phyloP scores from a whole-genome alignment of 2,329 filamentous ascomycete species.

The Hypoxylon rubiginosum region DNA sequence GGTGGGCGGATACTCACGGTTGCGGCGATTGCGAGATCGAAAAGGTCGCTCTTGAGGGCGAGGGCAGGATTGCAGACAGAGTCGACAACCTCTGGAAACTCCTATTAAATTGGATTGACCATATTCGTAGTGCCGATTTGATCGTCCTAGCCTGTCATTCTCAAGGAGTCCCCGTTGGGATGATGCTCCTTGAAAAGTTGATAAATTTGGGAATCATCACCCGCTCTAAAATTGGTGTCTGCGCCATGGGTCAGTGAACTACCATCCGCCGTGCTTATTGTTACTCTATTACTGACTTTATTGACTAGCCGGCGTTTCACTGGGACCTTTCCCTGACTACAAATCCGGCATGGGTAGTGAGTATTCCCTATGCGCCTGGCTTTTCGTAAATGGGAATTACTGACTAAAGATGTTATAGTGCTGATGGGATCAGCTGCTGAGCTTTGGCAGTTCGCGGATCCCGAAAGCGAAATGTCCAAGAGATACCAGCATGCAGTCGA shows the following conservation, averaged over 20 bases:
- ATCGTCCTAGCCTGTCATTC: constrained; percentile 94
- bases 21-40: constrained; percentile 85
- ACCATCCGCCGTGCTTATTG: not conserved
- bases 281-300: constrained; percentile 20
- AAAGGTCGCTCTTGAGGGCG: constrained; percentile 93
- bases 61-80: constrained; percentile 90
- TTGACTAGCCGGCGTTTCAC: constrained; percentile 81
- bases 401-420: constrained; percentile 56
- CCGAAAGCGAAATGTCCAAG: constrained; percentile 83
- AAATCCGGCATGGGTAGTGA: constrained; percentile 79
- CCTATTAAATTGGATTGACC: constrained; percentile 93
- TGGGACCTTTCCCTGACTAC: constrained; percentile 93
- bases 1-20: constrained; percentile 82
- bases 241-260: constrained; percentile 72
- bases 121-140: constrained; percentile 88
- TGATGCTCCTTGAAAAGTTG: constrained; percentile 93
- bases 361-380: constrained; percentile 3
- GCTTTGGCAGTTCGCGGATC: constrained; percentile 91
- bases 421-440: constrained; percentile 93
- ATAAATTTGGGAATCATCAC: constrained; percentile 90
- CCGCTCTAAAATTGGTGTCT: constrained; percentile 83
- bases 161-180: constrained; percentile 92
- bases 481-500: constrained; percentile 83
- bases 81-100: constrained; percentile 96
- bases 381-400: not conserved